Evolutionary conservation across 257 asterid genomes (phyloP), one percentile per base, ranked within the genome.

Genomic region (Plantago elongata): DNA sequence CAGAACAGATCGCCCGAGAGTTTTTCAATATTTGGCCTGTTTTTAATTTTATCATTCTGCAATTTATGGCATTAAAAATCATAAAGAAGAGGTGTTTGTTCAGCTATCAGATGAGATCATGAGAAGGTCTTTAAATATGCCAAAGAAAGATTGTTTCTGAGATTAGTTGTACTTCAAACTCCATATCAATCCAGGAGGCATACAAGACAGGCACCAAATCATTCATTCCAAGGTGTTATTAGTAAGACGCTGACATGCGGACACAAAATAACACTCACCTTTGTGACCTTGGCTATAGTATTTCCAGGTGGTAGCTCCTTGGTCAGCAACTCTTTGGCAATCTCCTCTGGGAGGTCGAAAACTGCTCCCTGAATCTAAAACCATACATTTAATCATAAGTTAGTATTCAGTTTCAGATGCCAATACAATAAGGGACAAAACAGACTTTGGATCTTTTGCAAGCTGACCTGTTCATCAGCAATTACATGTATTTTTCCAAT

Each of bases 271-370:
- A 13, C 34, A 40, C 80, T 65, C 63, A 80, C 98, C 86, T 91
- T 91, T 13, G 84, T 29, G 65, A 88, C 69, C 76, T 84, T 91
- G 77, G 94, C 56, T 68, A 91, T 82, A 54, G 90, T 82, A 82
- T 91, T 88, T 47, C 98, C 95, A 61, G 94, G 85, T 9, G 98
- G 96, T 58, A 85, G 64, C 71, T 86, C 87, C 80, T 69, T 82
- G 47, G 42, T 82, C 54, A 91, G 83, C 34, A 91, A 83, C 70
- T 81, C 94, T 74, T 77, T 84, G 15, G 96, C 98, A 69, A 88
- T 79, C 78, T 91, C 98, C 78, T 88, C 98, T 1, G 96, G 98
- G 56, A 91, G 94, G 79, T 91, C 98, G 78, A 91, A 91, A 56
- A 91, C 91, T 54, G 96, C 96, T 67, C 96, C 98, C 44, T 84